These are phyloP conservation scores for Bipolaris gigantea DNA, from an alignment of 2,329 filamentous ascomycete genomes.

Conservation along the genomic window DNA sequence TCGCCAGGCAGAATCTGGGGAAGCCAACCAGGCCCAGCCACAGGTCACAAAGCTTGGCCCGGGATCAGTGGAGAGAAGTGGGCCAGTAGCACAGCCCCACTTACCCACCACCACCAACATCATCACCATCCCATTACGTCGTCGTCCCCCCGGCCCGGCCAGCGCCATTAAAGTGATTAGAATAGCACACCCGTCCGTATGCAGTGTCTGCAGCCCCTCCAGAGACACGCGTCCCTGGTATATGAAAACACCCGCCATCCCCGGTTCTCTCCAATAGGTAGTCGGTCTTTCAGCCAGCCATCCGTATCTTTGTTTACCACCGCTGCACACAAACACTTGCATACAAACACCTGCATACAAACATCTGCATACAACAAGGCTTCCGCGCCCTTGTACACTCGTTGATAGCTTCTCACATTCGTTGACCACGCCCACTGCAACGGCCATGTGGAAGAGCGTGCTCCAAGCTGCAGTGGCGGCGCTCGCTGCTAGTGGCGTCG, in stretches of 20 bases:
- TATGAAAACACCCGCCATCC: neutral
- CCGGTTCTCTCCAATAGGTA: neutral
- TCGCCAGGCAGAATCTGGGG: neutral
- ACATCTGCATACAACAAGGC: neutral
- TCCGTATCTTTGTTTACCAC: neutral
- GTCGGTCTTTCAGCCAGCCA: neutral
- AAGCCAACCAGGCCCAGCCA: neutral
- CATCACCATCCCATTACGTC: neutral
- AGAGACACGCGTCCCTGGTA: neutral
- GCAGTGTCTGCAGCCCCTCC: neutral
- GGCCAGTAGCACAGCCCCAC: neutral
- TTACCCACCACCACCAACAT: neutral
- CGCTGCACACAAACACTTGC: neutral
- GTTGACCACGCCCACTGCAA: constrained; percentile 2
- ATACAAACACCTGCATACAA: neutral
- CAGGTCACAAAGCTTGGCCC: neutral
- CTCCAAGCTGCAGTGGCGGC: constrained; percentile 22
- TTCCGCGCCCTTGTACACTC: constrained; percentile 1
- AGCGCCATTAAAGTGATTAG: constrained; percentile 1
- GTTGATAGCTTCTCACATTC: constrained; percentile 6
- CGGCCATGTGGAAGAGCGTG: constrained; percentile 15
- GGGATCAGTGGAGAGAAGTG: neutral
- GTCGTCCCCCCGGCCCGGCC: constrained; percentile 1
- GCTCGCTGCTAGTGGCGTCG: constrained; percentile 13
- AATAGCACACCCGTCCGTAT: neutral